Evolutionary conservation across 2,329 filamentous ascomycete genomes (phyloP), one percentile per base, ranked within the genome.

Genomic region (Neofusicoccum sp.): DNA sequence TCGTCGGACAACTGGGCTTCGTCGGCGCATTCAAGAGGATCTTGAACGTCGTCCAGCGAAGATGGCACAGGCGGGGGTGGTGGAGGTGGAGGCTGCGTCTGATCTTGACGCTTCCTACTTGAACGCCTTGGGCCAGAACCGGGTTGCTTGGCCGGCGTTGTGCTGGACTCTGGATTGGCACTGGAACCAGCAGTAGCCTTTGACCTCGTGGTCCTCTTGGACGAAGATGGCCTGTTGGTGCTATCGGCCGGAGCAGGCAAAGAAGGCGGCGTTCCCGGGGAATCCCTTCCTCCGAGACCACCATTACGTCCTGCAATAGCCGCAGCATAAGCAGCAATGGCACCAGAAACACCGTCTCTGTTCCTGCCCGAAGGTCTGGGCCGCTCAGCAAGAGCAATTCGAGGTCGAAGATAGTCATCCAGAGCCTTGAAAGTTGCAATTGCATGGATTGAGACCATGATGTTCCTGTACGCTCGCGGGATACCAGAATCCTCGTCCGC

Each of bases 361-460:
- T 76, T 78, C 64, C 88, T 83, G 14, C 59, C 59, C 31, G 83
- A 80, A 8, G 79, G 80, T 44, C 87, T 83, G 11, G 89, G 85
- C 20, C 90, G 86, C 64, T 96, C 92, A 3, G 89, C 86, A 12
- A 95, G 74, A 68, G 83, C 91, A 62, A 99, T 96, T 63, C 93
- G 86, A 6, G 95, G 95, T 38, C 95, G 88, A 44, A 99, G 82
- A 73, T 98, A 99, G 72, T 99, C 95, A 71, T 98, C 95, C 26
- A 99, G 79, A 0, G 93, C 90, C 74, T 97, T 98, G 80, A 99
- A 98, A 0, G 93, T 98, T 2, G 95, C 93, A 69, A 99, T 98
- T 14, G 95, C 95, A 73, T 99, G 95, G 61, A 99, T 99, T 0
- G 92, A 96, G 1, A 99, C 95, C 89, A 97, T 97, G 64, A 99